Evolutionary conservation across 1,284 basidiomycete genomes (phyloP).

Genomic region (Trametes pubescens): DNA sequence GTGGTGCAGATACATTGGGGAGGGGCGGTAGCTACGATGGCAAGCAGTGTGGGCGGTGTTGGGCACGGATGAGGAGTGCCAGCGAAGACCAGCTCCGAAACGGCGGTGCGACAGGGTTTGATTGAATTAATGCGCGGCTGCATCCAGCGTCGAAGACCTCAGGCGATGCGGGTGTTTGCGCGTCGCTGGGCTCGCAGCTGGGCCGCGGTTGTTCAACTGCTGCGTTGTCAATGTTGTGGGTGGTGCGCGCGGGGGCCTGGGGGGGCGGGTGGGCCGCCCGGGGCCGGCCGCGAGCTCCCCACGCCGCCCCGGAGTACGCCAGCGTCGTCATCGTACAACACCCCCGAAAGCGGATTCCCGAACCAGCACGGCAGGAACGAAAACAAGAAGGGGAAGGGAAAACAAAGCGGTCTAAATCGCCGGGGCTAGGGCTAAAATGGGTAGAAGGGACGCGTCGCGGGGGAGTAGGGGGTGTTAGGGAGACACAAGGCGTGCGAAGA

Average conservation of each 20-base stretch:
- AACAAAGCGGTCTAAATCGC: constrained; percentile 2
- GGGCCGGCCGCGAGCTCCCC: constrained; percentile 30
- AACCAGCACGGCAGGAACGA: constrained; percentile 31
- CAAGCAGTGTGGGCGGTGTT: constrained; percentile 20
- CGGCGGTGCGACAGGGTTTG: neutral
- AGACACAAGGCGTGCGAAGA: constrained; percentile 27
- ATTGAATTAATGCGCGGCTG: neutral
- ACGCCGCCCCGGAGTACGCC: constrained; percentile 29
- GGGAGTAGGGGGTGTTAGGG: neutral
- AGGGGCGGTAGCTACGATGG: constrained; percentile 16
- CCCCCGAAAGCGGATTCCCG: constrained; percentile 23
- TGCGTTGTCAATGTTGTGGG: neutral
- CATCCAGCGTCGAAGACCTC: neutral
- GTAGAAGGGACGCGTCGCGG: constrained; percentile 1
- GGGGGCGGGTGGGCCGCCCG: constrained; percentile 26
- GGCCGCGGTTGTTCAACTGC: neutral
- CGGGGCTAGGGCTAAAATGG: neutral
- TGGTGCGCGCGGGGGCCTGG: constrained; percentile 6
- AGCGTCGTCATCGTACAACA: constrained; percentile 35
- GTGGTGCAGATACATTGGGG: neutral
- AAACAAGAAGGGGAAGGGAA: constrained; percentile 10
- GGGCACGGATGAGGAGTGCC: neutral
- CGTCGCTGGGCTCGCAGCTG: neutral
- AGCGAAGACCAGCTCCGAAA: constrained; percentile 22
- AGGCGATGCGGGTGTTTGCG: neutral